A percentile compares a stretch with the other conserved stretches of the same genome.
These are phyloP conservation scores for Euphorbia schlechtendalii DNA, from an alignment of 441 rosid genomes.

Conservation along the genomic window DNA sequence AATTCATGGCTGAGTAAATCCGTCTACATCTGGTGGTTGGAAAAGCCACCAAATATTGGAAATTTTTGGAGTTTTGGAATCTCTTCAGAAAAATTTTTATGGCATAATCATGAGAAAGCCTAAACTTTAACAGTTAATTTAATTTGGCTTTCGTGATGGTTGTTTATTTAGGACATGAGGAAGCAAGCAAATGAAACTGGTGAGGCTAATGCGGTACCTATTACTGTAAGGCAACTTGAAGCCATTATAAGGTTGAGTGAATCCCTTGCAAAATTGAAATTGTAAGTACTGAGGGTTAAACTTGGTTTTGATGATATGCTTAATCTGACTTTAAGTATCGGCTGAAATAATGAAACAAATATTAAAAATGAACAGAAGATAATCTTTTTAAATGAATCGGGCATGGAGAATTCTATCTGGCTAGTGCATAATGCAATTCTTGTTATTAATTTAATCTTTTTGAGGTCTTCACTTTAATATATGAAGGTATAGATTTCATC, in stretches of 20 bases:
- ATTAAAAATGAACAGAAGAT: background rate
- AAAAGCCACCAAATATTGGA: background rate
- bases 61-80: background rate
- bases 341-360: too few species aligned
- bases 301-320: constrained; percentile 1
- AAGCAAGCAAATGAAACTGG: constrained; percentile 93
- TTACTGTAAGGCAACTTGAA: constrained; percentile 94
- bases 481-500: background rate
- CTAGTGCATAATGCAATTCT: background rate
- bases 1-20: background rate
- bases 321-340: background rate
- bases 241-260: constrained; percentile 89
- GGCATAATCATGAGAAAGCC: too few species aligned
- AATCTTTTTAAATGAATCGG: too few species aligned
- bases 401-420: constrained; percentile 5
- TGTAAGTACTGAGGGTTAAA: constrained; percentile 43
- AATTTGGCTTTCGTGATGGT: background rate
- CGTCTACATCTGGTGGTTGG: too few species aligned
- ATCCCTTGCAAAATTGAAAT: constrained; percentile 91
- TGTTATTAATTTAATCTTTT: background rate
- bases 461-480: background rate
- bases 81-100: too few species aligned
- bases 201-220: constrained; percentile 83
- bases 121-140: constrained; percentile 8
- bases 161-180: constrained; percentile 67